These are phyloP conservation scores for Mortierella sp. DNA, from an alignment of 371 early-diverging fungal species.

Conservation along the genomic window DNA sequence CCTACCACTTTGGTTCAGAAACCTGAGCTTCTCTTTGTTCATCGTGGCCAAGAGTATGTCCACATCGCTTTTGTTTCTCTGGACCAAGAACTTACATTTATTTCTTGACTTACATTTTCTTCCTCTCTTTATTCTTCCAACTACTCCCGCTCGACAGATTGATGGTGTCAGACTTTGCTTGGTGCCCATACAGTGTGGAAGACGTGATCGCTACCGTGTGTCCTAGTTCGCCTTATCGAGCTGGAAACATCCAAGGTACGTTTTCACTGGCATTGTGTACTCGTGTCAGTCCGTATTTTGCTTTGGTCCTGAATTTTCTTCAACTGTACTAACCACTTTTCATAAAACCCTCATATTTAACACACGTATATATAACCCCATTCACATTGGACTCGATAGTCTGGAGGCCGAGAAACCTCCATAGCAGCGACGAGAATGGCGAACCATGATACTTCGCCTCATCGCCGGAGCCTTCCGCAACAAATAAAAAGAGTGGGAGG, in stretches of 20 bases:
- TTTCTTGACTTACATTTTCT: not conserved
- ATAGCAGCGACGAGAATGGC: conserved; percentile 26
- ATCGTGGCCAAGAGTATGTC: conserved; percentile 37
- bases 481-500: not conserved
- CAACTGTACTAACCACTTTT: not conserved
- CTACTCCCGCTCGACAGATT: not conserved
- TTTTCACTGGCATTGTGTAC: no score
- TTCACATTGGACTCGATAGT: conserved; percentile 11
- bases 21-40: conserved; percentile 28
- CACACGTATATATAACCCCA: no score
- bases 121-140: not conserved
- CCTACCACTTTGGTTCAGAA: conserved; percentile 4
- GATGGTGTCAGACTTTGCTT: conserved; percentile 33
- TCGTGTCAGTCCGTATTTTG: not conserved
- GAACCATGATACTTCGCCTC: conserved; percentile 27
- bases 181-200: conserved; percentile 44
- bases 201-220: conserved; percentile 40
- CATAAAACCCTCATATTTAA: no score
- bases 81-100: no score
- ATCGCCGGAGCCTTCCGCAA: not conserved
- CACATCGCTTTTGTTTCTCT: not conserved
- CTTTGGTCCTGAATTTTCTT: not conserved
- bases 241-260: conserved; percentile 47
- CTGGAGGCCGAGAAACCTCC: conserved; percentile 49
- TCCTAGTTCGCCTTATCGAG: conserved; percentile 8